Evolutionary conservation across 495 filamentous ascomycete species (phyloP), one percentile per base, ranked within the genome.

Genomic region (Daldinia decipiens): DNA sequence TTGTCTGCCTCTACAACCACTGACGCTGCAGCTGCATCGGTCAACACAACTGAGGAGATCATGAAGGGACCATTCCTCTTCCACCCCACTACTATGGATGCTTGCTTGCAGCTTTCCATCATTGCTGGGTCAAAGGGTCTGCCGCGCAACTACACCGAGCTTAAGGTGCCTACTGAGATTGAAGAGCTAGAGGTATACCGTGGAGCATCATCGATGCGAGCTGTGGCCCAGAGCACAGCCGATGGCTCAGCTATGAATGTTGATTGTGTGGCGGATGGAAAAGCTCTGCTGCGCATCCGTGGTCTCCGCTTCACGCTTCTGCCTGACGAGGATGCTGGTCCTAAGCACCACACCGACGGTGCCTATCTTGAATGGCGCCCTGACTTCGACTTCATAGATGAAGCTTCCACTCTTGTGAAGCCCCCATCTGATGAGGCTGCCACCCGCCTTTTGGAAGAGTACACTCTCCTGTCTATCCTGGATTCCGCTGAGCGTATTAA

Each of bases 31-130:
- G 21, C 40, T 24, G 43, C 43, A n/a, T n/a, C 6, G 12, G 55
- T 29, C 4, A 26, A 11, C 7, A 38, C 15, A 1, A 74, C 3
- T 4, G 53, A 55, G 2, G 38, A 38, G 60, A 51, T 36, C n/a
- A 76, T 65, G 6, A 40, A 53, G 5, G 63, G 40, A 0, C 54
- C 75, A 9, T 82, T 73, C 64, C 26, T 60, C 0, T 45, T 81
- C 13, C 84, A 86, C 53, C 83, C 84, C 0, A 71, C 77, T 3
- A 51, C 68, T 12, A 80, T 85, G 6, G 82, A 85, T 62, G 59
- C 64, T 0, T 79, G 75, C 51, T 62, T 86, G 12, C 83, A 84
- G 52, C 53, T 82, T 6, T 1, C 72, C n/a, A 63, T 64, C 0
- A 72, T 75, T 0, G 80, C 83, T 12, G 57, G 38, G 5, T 59